Base-by-base conservation (phyloP, 2,329 filamentous ascomycete genomes). In the Cordyceps farinosa region DNA sequence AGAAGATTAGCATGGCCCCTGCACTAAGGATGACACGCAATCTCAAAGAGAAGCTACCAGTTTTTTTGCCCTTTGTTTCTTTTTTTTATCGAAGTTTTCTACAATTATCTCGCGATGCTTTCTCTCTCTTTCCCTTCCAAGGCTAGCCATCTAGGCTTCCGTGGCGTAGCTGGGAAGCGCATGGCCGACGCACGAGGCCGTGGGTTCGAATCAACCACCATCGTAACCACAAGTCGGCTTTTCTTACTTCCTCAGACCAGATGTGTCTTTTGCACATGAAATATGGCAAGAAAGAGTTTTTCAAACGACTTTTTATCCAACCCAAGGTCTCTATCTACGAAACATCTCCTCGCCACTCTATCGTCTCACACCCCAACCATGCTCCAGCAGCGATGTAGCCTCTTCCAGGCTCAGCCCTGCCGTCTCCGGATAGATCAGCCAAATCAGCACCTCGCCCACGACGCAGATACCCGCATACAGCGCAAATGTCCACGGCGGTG, bases 1-100 rank as follows among this genome's bases (percentile, higher is more conserved):
- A 88, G 86, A 88, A 88, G 84, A 88, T 88, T 90, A 90, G 88
- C 88, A 90, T 90, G 87, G 87, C 87, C 88, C 85, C 84, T 87
- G 85, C 84, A 87, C 90, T 93, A 94, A 94, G 90, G 90, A 93
- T 94, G 59, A 61, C 59, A 61, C 59, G 59, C 59, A 61, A 61
- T 61, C 59, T 61, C 59, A 61, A 61, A 61, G 59, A 61, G 59
- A 61, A 55, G 59, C 59, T 61, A 61, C 59, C 38, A 61, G 59
- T 61, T 61, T 61, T 59, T 61, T 61, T 61, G 34, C 45, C 11
- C 32, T 11, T 55, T 55, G 27, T 48, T 30, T 32, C 27, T 38
- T 34, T 44, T 45, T 61, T 53, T 29, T 6, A 22, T 22, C 4
- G 4, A 48, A 32, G 22, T 50, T 53, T 34, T 53, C 13, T 53